Conservation (phyloP, 2,329 filamentous ascomycete genomes). For the Pseudocercospora macadamiae region DNA sequence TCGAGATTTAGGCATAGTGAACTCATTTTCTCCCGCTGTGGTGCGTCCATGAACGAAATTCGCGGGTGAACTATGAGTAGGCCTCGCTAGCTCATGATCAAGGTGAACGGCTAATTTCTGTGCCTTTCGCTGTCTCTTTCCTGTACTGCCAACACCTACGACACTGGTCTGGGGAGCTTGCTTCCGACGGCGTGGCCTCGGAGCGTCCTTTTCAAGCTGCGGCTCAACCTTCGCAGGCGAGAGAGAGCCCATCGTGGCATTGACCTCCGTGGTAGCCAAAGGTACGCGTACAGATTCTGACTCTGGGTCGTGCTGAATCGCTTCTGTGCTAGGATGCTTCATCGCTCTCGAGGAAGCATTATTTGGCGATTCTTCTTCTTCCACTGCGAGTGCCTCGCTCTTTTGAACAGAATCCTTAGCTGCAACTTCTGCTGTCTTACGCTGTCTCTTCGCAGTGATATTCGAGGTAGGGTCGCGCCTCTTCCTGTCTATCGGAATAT, state of each 20-base stretch:
- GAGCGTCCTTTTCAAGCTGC: not conserved
- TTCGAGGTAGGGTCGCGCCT: slow-evolving; percentile 15
- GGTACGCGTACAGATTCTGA: not conserved
- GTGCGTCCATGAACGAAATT: not conserved
- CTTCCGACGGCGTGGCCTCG: not conserved
- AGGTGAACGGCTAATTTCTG: not conserved
- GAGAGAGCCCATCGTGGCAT: not conserved
- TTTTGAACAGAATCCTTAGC: not conserved
- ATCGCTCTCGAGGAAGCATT: no score
- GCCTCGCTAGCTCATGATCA: not conserved
- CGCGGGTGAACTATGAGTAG: not conserved
- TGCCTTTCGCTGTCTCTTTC: not conserved
- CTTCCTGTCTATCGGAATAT: slow-evolving; percentile 29
- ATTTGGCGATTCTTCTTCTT: no score
- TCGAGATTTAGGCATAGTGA: not conserved
- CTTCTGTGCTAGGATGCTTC: no score
- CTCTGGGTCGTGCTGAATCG: not conserved
- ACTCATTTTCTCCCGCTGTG: not conserved
- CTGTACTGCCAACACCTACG: not conserved
- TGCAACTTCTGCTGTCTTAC: not conserved
- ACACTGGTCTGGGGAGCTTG: not conserved
- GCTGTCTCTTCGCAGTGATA: not conserved
- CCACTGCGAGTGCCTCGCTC: no score
- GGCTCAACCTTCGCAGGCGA: slow-evolving; percentile 1
- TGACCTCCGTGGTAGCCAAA: not conserved